Conservation (phyloP, 176 grass and related monocot genomes). For the Juncus inflexus region DNA sequence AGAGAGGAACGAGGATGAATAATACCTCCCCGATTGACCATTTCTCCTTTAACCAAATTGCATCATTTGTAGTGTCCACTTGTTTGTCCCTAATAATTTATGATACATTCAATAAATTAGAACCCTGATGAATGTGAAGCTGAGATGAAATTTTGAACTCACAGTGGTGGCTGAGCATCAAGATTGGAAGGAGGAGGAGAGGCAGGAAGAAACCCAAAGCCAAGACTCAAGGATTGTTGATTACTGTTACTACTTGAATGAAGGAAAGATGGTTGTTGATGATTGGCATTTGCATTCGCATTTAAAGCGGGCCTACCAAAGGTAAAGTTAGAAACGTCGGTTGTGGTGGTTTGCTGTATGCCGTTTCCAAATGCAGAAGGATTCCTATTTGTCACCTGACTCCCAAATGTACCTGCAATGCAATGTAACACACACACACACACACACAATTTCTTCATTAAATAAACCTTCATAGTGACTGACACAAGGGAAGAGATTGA, state of each 20-base stretch:
- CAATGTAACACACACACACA: too few relatives aligned
- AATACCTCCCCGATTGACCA: conserved; percentile 80
- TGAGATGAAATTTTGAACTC: too few relatives aligned
- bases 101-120: background rate
- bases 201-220: conserved; percentile 1
- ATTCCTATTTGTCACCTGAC: conserved; percentile 30
- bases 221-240: conserved; percentile 20
- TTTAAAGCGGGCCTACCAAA: conserved; percentile 18
- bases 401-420: conserved; percentile 46
- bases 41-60: conserved; percentile 82
- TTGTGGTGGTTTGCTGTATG: background rate
- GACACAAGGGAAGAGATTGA: too few relatives aligned
- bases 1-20: background rate
- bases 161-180: too few relatives aligned
- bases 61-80: conserved; percentile 51
- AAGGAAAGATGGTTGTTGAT: conserved; percentile 5
- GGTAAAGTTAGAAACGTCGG: conserved; percentile 6
- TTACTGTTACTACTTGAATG: background rate
- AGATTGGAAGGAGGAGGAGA: background rate
- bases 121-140: background rate
- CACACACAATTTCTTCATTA: too few relatives aligned
- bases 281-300: conserved; percentile 5
- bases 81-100: conserved; percentile 35
- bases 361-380: conserved; percentile 21
- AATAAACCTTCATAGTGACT: too few relatives aligned